A percentile compares a stretch with the other conserved stretches of the same genome.
phyloP scores from a whole-genome alignment of 306 rosid species.

The Lithocarpus polystachyus region DNA sequence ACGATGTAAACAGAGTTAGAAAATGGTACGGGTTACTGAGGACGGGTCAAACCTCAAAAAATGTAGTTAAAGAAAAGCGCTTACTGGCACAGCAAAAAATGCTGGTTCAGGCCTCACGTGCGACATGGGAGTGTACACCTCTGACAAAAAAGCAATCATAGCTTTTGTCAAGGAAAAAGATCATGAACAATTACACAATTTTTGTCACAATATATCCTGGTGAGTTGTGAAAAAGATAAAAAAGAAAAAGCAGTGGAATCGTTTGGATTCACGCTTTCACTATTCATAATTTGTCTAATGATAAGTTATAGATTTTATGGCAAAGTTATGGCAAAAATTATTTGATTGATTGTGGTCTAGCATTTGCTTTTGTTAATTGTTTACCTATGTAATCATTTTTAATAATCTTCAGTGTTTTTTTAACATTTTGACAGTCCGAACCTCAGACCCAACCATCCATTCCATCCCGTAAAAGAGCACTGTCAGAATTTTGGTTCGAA shows the following conservation, averaged over 20 bases:
- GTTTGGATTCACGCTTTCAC: no score
- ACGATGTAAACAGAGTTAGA: not conserved
- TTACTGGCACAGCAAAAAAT: not conserved
- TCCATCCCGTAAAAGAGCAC: constrained; percentile 3
- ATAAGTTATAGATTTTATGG: no score
- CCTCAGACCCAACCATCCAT: no score
- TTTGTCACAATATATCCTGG: fast-evolving
- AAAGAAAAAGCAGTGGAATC: fast-evolving
- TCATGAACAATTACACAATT: fast-evolving
- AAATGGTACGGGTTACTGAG: constrained; percentile 19
- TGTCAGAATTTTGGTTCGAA: not conserved
- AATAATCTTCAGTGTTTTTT: not conserved
- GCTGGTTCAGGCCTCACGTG: constrained; percentile 48
- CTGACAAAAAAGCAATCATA: not conserved
- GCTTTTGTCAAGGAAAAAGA: not conserved
- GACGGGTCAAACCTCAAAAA: not conserved
- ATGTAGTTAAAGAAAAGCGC: not conserved
- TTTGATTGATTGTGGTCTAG: no score
- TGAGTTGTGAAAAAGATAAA: fast-evolving
- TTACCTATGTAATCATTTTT: no score
- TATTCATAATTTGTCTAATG: no score
- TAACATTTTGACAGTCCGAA: not conserved
- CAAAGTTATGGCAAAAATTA: no score
- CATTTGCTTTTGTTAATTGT: no score
- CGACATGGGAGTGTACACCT: constrained; percentile 11